These are phyloP conservation scores for Malassezia caprae DNA, from an alignment of 1,284 basidiomycete species.

Conservation along the genomic window DNA sequence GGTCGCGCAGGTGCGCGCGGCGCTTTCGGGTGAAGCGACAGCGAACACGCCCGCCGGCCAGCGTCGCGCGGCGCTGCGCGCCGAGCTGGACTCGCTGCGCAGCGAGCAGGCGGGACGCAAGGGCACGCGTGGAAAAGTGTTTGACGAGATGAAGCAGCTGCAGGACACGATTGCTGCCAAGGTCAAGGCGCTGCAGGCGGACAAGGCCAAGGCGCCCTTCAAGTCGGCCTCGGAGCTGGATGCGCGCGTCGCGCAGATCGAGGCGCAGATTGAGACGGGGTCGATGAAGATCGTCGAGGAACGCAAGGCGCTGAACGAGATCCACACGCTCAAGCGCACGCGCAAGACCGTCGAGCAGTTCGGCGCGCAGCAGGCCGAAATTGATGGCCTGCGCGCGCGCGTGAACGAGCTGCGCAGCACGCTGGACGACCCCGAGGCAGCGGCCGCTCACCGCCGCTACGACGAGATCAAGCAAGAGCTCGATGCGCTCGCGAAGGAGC, in stretches of 20 bases:
- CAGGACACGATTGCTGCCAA: conserved; percentile 76
- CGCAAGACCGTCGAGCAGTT: conserved; percentile 37
- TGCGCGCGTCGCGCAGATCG: conserved; percentile 63
- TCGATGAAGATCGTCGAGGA: conserved; percentile 87
- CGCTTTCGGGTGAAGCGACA: conserved; percentile 48
- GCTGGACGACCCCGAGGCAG: conserved; percentile 82
- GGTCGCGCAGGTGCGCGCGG: conserved; percentile 58
- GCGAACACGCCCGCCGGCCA: conserved; percentile 56
- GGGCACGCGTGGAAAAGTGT: conserved; percentile 61
- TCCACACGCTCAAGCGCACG: conserved; percentile 56
- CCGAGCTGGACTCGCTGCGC: conserved; percentile 72
- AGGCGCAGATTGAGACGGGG: conserved; percentile 78
- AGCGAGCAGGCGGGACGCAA: conserved; percentile 73
- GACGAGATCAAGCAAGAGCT: conserved; percentile 76
- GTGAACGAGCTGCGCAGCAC: conserved; percentile 72
- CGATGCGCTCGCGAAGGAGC: conserved; percentile 72
- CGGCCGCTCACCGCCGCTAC: conserved; percentile 70
- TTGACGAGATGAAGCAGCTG: conserved; percentile 71
- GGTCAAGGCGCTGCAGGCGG: conserved; percentile 79
- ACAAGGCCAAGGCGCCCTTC: conserved; percentile 70
- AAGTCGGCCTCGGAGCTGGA: conserved; percentile 82
- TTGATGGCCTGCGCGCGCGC: conserved; percentile 66
- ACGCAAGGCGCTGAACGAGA: conserved; percentile 84
- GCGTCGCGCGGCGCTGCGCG: conserved; percentile 62
- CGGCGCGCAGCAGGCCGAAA: conserved; percentile 58